phyloP scores from a whole-genome alignment of 805 yeast species.

The Wickerhamomyces ciferrii region DNA sequence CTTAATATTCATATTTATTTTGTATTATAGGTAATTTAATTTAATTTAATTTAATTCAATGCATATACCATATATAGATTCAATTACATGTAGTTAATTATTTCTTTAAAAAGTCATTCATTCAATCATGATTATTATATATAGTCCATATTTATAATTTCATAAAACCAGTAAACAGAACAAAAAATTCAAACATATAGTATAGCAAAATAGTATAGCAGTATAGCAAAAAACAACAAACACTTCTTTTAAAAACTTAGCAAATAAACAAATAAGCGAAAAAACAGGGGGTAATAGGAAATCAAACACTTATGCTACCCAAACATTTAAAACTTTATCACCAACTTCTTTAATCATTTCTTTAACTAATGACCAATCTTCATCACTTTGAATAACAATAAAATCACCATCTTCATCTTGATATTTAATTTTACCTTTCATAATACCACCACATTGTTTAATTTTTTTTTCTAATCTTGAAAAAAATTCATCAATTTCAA shows the following conservation, averaged over 20 bases:
- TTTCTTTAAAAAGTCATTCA: not conserved
- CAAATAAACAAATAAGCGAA: not conserved
- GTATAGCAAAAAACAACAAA: not conserved
- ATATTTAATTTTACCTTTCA: conserved; percentile 59
- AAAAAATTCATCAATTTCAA: conserved; percentile 46
- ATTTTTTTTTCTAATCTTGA: conserved; percentile 55
- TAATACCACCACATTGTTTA: conserved; percentile 43
- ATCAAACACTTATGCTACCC: conserved; percentile 28
- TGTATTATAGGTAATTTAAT: not conserved
- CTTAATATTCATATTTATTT: not conserved
- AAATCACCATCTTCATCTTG: conserved; percentile 95
- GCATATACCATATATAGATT: not conserved
- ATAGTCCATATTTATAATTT: not conserved
- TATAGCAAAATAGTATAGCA: not conserved
- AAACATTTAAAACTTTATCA: conserved; percentile 39
- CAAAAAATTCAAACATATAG: too few species aligned
- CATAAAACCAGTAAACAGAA: not conserved
- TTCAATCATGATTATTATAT: not conserved
- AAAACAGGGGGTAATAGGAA: too few species aligned
- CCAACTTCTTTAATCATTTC: conserved; percentile 55
- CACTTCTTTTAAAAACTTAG: not conserved
- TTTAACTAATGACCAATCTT: conserved; percentile 83
- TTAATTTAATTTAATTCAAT: not conserved
- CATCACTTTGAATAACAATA: conserved; percentile 78
- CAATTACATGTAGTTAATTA: not conserved